Base-by-base conservation (phyloP, 257 asterid genomes). In the Cruciata laevipes region DNA sequence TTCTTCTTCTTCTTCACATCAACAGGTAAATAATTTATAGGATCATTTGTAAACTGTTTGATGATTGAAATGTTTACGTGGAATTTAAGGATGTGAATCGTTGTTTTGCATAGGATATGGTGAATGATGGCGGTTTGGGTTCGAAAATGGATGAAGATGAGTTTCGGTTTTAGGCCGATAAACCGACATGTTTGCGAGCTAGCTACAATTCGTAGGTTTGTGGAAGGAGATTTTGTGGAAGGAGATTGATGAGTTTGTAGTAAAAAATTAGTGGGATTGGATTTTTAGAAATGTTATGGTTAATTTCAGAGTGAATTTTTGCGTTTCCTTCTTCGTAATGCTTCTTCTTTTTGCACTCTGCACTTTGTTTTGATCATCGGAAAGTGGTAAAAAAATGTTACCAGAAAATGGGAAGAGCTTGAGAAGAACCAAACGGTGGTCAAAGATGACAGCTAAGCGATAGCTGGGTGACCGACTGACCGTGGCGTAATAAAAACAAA, bases 381-480 rank as follows among this genome's bases (percentile, higher is more conserved):
- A 47, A 47, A 47, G 55, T 47, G 31, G 47, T 20, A 32, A 31
- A 67, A 27, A 38, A 10, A 4, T 21, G 11, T 38, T n/a, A 20
- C 70, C 62, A 52, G 63, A 53, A 53, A 33, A n/a, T 52, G 49
- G 63, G 58, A 53, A 33, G 53, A 53, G n/a, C 47, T 33, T 67
- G 61, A 67, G 47, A 18, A 67, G 37, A 24, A 20, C 23, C 10
- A 24, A 47, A 23, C 18, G 75, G 75, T 72, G 83, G 90, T 82
- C 88, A 82, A 62, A 83, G 65, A 67, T 68, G 84, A 83, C 87
- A 83, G 84, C 86, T 82, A 75, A 73, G 69, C 23, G 69, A 73
- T 78, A 77, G 87, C 85, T 79, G 85, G 30, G 84, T 74, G 80
- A 79, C 75, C 75, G 77, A n/a, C n/a, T n/a, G n/a, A n/a, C 12